Evolutionary conservation across 768 basidiomycete species (phyloP), one percentile per base, ranked within the genome.

Genomic region (Lactifluus subvellereus): DNA sequence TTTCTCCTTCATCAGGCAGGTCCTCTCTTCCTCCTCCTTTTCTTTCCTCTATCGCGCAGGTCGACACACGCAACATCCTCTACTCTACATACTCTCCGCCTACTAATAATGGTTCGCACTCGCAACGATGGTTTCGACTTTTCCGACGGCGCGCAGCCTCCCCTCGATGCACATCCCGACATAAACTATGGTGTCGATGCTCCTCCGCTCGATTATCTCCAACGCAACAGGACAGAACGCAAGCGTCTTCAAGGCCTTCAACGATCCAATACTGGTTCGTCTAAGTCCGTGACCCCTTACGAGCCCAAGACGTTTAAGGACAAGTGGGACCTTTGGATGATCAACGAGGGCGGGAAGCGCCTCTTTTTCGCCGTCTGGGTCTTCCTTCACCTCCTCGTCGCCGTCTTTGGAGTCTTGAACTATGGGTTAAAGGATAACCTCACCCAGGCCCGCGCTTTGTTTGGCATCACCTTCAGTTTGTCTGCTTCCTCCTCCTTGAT

Each of bases 161-260:
- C 65, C 71, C 53, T 55, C 47, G 59, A 66, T 8, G 52, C 43
- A 18, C 59, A 68, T 45, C 65, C 42, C 8, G 65, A 68, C 55
- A 30, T 66, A 13, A 20, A 38, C 4, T 54, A 37, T 5, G n/a
- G 62, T 27, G 10, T 54, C 4, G 22, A 38, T 35, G 71, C 70
- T 38, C 66, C 69, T 32, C 73, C 71, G 35, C 76, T 81, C 5
- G 71, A 72, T 35, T 79, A 87, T 70, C 80, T 96, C 22, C 85
- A 86, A 72, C 83, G 93, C 68, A 96, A 96, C 77, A 91, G 87
- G 78, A 83, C 88, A 0, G 95, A 97, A 78, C 83, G 90, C 66
- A 75, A 78, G 66, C 80, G 94, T 55, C 77, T 96, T 20, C 95
- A 97, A 73, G 91, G 91, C 4, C 81, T 97, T 48, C 90, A 95